Evolutionary conservation across 2,329 filamentous ascomycete genomes (phyloP).

Genomic region (Sporothrix variecibatus): DNA sequence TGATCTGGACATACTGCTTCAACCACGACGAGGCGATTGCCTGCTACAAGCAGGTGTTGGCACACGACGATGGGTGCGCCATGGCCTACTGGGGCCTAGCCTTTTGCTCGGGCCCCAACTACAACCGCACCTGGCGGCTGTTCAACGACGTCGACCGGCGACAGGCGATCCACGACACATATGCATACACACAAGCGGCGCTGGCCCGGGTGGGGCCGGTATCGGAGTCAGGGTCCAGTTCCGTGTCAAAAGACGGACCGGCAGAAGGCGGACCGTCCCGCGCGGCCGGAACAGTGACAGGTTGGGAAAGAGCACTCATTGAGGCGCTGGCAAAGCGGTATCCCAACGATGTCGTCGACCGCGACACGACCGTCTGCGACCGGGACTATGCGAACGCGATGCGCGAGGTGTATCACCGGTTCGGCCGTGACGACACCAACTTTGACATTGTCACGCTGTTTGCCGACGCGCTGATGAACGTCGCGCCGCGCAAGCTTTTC

Average conservation of each 20-base stretch:
- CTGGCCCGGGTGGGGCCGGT: background rate
- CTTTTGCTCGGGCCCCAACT: conserved; percentile 73
- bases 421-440: background rate
- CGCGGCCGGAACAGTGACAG: background rate
- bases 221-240: background rate
- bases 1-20: conserved; percentile 75
- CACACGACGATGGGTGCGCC: conserved; percentile 54
- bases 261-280: background rate
- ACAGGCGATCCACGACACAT: conserved; percentile 8
- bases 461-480: conserved; percentile 44
- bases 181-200: conserved; percentile 6
- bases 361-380: conserved; percentile 19
- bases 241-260: background rate
- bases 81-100: conserved; percentile 72
- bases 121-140: conserved; percentile 74
- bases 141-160: conserved; percentile 64
- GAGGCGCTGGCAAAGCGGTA: conserved; percentile 15
- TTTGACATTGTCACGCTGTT: conserved; percentile 23
- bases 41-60: conserved; percentile 64
- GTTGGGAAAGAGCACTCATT: conserved; percentile 23
- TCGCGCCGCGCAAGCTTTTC: conserved; percentile 51
- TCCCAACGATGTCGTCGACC: conserved; percentile 6
- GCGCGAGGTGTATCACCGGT: conserved; percentile 13
- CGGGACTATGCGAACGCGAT: conserved; percentile 18
- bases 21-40: conserved; percentile 70